phyloP scores from a whole-genome alignment of 148 eudicot species.

The Rhododendron molle region DNA sequence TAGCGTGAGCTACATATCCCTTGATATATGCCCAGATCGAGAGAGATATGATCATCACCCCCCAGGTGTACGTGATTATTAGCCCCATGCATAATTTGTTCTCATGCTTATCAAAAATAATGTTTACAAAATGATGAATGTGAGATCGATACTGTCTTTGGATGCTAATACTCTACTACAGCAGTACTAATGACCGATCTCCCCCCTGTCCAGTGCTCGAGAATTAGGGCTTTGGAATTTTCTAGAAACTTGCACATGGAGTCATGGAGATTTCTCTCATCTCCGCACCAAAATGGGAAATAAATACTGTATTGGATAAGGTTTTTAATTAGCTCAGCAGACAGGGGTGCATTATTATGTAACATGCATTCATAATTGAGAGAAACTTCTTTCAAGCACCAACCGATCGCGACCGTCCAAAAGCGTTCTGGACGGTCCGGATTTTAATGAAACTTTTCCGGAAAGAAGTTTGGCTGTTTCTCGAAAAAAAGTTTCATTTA shows the following conservation, averaged over 20 bases:
- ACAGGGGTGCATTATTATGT: background rate
- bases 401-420: too few relatives aligned
- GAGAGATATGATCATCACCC: background rate
- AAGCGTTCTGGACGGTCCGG: too few relatives aligned
- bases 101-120: background rate
- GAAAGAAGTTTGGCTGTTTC: too few relatives aligned
- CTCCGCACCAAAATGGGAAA: background rate
- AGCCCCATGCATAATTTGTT: background rate
- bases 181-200: background rate
- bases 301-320: background rate
- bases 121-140: background rate
- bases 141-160: background rate
- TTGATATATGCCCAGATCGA: background rate
- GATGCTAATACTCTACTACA: background rate
- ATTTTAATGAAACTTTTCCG: too few relatives aligned
- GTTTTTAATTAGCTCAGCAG: background rate
- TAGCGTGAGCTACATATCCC: constrained; percentile 1
- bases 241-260: background rate
- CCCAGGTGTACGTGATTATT: background rate
- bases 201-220: background rate
- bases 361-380: background rate
- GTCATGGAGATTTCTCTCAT: background rate
- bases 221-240: background rate
- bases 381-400: too few relatives aligned
- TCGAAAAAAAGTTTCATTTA: too few relatives aligned